Evolutionary conservation across 2,329 filamentous ascomycete species (phyloP), one percentile per base, ranked within the genome.

Genomic region (Scytalidium sp.): DNA sequence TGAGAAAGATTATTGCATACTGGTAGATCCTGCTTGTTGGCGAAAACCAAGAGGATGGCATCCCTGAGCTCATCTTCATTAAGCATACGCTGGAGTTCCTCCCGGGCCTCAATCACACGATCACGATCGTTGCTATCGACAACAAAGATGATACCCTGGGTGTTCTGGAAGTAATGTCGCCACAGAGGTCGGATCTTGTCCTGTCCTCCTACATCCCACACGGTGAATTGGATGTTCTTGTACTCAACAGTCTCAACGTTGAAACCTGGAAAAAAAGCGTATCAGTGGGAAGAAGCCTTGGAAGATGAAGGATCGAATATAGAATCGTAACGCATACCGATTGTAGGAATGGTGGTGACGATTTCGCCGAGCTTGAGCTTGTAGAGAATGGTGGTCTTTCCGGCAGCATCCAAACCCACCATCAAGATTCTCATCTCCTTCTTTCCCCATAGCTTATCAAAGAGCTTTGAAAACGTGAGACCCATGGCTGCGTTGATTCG

Each of bases 391-490:
- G 94, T 99, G 69, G 94, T 99, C 85, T 99, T 99, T 88, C 94
- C 94, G 74, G 94, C 94, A 67, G 94, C 94, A 75, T 99, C 94
- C 68, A 99, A 86, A 84, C 94, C 94, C 66, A 99, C 92, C 94
- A 99, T 99, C 76, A 99, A 76, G 80, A 99, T 97, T 82, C 94
- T 87, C 94, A 99, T 99, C 85, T 99, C 94, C 87, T 97, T 97
- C 88, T 96, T 96, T 70, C 93, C 91, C 87, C 90, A 96, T 75
- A 97, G 84, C 79, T 87, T 85, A 72, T 96, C 90, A 75, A 97
- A 94, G 70, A 97, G 74, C 84, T 94, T 96, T 67, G 92, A 97
- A 78, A 97, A 90, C 71, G 88, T 85, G 75, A 97, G 83, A 95
- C 94, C 94, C 94, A 99, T 99, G 75, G 75, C 92, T 79, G 81